Conservation (phyloP, 139 green algal species). For the Pleodorina starrii region DNA sequence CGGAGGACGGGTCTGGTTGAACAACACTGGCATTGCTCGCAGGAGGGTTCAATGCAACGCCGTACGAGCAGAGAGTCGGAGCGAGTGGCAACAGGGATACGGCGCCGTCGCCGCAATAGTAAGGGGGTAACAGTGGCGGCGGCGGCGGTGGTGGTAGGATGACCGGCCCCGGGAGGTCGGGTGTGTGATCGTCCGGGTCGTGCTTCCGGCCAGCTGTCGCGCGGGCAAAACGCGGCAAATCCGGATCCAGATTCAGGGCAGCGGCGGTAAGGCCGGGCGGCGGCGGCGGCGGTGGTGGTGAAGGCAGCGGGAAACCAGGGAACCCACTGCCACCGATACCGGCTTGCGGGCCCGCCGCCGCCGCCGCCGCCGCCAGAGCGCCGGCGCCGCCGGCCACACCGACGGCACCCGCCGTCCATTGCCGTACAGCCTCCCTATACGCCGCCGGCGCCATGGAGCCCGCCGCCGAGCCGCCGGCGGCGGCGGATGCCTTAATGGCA, state of each 20-base stretch:
- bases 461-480: background rate
- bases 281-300: background rate
- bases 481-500: background rate
- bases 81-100: background rate
- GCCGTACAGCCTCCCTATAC: background rate
- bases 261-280: background rate
- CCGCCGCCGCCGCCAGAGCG: too few species aligned
- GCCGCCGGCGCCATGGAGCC: background rate
- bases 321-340: background rate
- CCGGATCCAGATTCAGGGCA: constrained; percentile 17
- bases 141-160: background rate
- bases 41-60: background rate
- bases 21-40: background rate
- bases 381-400: background rate
- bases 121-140: background rate
- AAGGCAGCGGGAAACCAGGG: background rate
- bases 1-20: background rate
- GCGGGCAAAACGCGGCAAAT: constrained; percentile 11
- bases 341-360: background rate
- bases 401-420: background rate
- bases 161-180: constrained; percentile 21
- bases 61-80: too few species aligned
- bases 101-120: background rate
- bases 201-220: constrained; percentile 8
- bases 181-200: constrained; percentile 17